Evolutionary conservation across 2,329 filamentous ascomycete species (phyloP).

Genomic region (Monosporascus sp.): DNA sequence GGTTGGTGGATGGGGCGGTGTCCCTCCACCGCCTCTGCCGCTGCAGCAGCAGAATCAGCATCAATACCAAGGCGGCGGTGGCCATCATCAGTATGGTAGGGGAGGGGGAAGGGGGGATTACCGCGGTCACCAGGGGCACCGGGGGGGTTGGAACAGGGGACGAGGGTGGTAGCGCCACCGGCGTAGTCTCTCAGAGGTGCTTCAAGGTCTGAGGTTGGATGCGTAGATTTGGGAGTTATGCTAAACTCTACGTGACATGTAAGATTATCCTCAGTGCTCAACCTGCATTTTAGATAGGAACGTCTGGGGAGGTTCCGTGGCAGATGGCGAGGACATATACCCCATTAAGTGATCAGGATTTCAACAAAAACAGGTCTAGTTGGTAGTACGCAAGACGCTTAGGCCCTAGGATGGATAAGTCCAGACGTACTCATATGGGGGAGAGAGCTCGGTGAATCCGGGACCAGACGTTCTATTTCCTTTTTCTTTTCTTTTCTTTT

Average conservation of each 20-base stretch:
- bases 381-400: too few relatives aligned
- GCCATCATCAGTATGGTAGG: conserved; percentile 21
- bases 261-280: neutral
- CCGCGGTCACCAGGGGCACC: conserved; percentile 22
- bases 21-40: conserved; percentile 19
- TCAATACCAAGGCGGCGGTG: conserved; percentile 13
- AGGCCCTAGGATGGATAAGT: too few relatives aligned
- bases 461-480: too few relatives aligned
- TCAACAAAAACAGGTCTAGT: too few relatives aligned
- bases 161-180: conserved; percentile 15
- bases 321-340: too few relatives aligned
- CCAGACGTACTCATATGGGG: too few relatives aligned
- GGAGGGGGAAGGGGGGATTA: conserved; percentile 24
- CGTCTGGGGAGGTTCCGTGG: too few relatives aligned
- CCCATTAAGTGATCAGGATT: too few relatives aligned
- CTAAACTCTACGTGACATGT: neutral
- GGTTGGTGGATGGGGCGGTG: conserved; percentile 12
- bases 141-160: conserved; percentile 21
- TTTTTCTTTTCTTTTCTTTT: conserved; percentile 20
- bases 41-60: conserved; percentile 10
- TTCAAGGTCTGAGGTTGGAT: neutral
- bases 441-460: too few relatives aligned
- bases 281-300: neutral
- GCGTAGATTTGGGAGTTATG: neutral
- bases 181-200: neutral